These are phyloP conservation scores for Neurospora sp. DNA, from an alignment of 495 filamentous ascomycete genomes.

Conservation along the genomic window DNA sequence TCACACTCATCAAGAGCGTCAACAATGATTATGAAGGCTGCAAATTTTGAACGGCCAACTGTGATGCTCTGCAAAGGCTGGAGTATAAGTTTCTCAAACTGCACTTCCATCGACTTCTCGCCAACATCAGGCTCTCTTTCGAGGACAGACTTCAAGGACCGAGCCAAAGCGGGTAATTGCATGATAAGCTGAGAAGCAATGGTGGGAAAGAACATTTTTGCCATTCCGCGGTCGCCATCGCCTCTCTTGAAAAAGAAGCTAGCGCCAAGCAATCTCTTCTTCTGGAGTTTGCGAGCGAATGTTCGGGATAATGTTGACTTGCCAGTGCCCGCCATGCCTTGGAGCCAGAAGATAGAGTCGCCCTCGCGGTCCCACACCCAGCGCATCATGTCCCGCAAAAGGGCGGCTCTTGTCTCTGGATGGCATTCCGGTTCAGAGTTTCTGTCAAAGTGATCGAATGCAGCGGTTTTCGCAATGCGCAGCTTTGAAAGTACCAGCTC, in stretches of 20 bases:
- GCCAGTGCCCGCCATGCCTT: conserved; percentile 37
- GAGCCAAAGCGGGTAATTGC: conserved; percentile 17
- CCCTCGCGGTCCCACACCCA: conserved; percentile 8
- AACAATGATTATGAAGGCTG: conserved; percentile 29
- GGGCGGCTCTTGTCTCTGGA: conserved; percentile 19
- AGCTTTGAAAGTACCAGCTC: conserved; percentile 2
- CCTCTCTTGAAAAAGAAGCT: conserved; percentile 47
- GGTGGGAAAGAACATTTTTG: conserved; percentile 34
- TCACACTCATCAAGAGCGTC: conserved; percentile 48
- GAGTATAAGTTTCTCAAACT: conserved; percentile 42
- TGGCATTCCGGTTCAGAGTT: conserved; percentile 19
- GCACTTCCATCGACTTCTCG: conserved; percentile 29
- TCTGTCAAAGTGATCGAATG: conserved; percentile 21
- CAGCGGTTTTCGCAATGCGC: conserved; percentile 10
- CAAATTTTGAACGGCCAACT: background rate
- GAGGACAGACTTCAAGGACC: conserved; percentile 27
- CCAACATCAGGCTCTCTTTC: conserved; percentile 26
- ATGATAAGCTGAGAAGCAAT: conserved; percentile 32
- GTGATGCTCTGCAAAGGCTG: conserved; percentile 20
- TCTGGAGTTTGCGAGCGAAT: conserved; percentile 17
- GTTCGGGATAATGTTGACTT: conserved; percentile 38
- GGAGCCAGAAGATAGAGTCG: conserved; percentile 32
- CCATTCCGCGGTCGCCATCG: conserved; percentile 31
- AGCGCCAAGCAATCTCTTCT: conserved; percentile 14
- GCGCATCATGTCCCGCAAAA: conserved; percentile 9